Evolutionary conservation across 169 alveolate genomes (phyloP).

Genomic region (Cryptosporidium ryanae): DNA sequence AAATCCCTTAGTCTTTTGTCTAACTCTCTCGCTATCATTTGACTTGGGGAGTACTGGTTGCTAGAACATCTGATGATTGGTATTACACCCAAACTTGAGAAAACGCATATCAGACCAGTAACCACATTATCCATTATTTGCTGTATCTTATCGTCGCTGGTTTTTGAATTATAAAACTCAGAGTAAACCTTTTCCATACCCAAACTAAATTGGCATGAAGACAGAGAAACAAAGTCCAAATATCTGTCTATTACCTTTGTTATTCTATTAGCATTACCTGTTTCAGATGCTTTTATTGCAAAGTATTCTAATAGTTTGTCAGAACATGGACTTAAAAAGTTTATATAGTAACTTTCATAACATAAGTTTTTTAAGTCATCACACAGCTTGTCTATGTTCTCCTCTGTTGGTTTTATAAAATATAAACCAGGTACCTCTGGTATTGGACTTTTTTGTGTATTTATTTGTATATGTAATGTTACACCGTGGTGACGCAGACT

Average conservation of each 20-base stretch:
- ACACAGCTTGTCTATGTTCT: conserved; percentile 78
- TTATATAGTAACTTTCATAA: conserved; percentile 84
- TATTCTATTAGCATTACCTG: conserved; percentile 80
- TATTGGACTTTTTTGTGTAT: conserved; percentile 81
- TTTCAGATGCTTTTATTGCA: conserved; percentile 85
- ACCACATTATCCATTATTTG: conserved; percentile 78
- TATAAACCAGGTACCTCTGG: conserved; percentile 91
- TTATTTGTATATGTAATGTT: conserved; percentile 83
- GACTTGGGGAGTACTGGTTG: conserved; percentile 80
- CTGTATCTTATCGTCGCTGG: conserved; percentile 76
- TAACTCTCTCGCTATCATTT: conserved; percentile 82
- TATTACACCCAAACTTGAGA: conserved; percentile 84
- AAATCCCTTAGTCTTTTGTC: conserved; percentile 82
- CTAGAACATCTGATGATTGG: conserved; percentile 85
- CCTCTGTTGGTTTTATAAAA: conserved; percentile 84
- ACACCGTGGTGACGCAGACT: conserved; percentile 88
- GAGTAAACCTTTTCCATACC: conserved; percentile 82
- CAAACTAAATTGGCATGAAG: conserved; percentile 85
- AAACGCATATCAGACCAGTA: conserved; percentile 83
- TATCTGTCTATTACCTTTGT: conserved; percentile 89
- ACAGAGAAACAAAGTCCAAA: conserved; percentile 84
- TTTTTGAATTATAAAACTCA: conserved; percentile 76
- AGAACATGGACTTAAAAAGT: conserved; percentile 85
- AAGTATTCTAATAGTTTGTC: conserved; percentile 80
- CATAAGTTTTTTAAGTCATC: conserved; percentile 71